Conservation (phyloP, 148 eudicot genomes). For the Diospyros kaki region DNA sequence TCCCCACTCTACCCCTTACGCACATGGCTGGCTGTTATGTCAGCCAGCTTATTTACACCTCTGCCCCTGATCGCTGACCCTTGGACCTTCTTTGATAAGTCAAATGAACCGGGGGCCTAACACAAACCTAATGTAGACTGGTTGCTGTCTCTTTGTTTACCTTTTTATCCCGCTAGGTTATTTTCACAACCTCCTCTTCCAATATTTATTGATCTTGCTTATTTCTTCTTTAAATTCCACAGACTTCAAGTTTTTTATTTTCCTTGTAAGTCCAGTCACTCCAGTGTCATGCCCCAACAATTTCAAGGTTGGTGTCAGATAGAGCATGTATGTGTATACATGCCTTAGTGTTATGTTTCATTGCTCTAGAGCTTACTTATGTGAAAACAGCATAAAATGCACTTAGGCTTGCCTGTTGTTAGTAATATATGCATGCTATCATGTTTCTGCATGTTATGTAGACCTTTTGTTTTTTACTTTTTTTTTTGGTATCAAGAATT, state of each 20-base stretch:
- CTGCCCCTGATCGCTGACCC: too few species aligned
- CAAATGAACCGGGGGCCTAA: too few species aligned
- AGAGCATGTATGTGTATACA: not conserved
- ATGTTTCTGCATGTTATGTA: not conserved
- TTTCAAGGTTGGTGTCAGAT: not conserved
- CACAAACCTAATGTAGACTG: not conserved
- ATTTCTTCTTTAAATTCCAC: not conserved
- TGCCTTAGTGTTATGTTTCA: not conserved
- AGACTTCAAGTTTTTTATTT: too few species aligned
- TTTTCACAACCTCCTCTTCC: not conserved
- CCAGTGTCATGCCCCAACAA: too few species aligned
- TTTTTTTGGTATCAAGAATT: not conserved
- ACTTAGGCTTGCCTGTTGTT: not conserved
- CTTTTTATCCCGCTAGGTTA: slow-evolving; percentile 1
- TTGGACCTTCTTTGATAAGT: too few species aligned
- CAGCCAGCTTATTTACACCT: too few species aligned
- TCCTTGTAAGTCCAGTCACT: too few species aligned
- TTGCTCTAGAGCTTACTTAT: too few species aligned
- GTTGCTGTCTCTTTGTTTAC: not conserved
- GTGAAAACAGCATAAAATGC: not conserved
- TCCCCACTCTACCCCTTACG: too few species aligned
- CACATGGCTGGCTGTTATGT: too few species aligned
- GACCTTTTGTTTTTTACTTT: not conserved
- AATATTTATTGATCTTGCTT: slow-evolving; percentile 2
- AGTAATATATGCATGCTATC: not conserved